Evolutionary conservation across 2,329 filamentous ascomycete species (phyloP).

Genomic region (Penicillium sp.): DNA sequence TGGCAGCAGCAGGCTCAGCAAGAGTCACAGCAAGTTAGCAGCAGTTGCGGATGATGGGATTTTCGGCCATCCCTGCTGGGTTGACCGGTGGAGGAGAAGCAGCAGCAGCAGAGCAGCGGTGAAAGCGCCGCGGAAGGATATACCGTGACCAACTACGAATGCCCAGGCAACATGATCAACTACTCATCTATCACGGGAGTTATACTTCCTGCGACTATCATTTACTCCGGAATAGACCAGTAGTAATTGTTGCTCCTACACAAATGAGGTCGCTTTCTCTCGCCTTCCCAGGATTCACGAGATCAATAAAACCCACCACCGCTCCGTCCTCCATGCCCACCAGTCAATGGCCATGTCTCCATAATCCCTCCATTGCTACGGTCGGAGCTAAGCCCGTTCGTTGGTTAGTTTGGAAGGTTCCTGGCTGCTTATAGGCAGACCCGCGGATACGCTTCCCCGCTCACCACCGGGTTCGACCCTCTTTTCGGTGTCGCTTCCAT

Average conservation of each 20-base stretch:
- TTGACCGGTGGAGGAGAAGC: not conserved
- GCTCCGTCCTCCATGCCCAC: not conserved
- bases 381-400: slow-evolving; percentile 13
- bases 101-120: not conserved
- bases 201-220: not conserved
- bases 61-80: not conserved
- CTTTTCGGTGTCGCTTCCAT: slow-evolving; percentile 5
- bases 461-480: slow-evolving; percentile 3
- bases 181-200: not conserved
- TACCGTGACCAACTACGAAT: not conserved
- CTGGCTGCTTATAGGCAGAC: slow-evolving; percentile 11
- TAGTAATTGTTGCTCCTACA: no score
- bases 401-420: slow-evolving; percentile 7
- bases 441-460: slow-evolving; percentile 7
- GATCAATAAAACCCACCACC: not conserved
- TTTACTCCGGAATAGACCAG: not conserved
- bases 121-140: not conserved
- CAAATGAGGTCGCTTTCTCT: not conserved
- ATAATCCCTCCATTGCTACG: not conserved
- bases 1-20: not conserved
- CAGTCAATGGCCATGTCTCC: not conserved
- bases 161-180: no score
- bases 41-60: not conserved
- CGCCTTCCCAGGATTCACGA: not conserved
- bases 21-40: not conserved